Base-by-base conservation (phyloP, 148 eudicot genomes). In the Nepenthes gracilis region DNA sequence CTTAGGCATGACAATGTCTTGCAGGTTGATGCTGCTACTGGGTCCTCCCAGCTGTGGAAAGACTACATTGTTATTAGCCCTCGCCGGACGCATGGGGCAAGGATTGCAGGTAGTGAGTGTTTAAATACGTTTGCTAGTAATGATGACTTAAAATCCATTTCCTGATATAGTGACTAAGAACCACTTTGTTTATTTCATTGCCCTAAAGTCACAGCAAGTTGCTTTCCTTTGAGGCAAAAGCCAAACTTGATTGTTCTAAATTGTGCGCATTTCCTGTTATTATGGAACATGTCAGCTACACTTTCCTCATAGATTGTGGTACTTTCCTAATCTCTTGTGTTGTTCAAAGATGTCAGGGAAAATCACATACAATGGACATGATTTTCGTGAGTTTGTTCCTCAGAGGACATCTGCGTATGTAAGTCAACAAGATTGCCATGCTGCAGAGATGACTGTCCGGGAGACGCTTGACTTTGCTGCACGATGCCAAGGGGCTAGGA, bases 31-130 rank as follows among this genome's bases (percentile, higher is more conserved):
- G 45, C 76, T 93, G 75, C 82, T 93, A 55, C 74, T 93, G 70
- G 99, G 99, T 47, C 99, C 99, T 80, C 99, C 97, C 13, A 83
- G 97, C 68, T 89, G 92, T 34, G 99, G 99, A 68, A 93, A 93
- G 77, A 93, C 95, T 23, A 84, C 97, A 47, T 62, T 89, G 64
- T 64, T 93, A 40, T 63, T 89, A 69, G 96, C 99, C 63, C 88
- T 93, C 45, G 96, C 99, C 54, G 99, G 99, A 55, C 97, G 87
- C 49, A 83, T 89, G 70, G 82, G 81, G 62, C 78, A 73, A 12
- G 84, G 85, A 75, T 77, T 93, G 72, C 78, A 86, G 91, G 98
- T 93, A 85, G 54, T 12, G 56, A 64, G 60, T 36, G 66, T 71
- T 48, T 23, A 47, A 33, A 66, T 64, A 38, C 58, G 9, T 49